These are phyloP conservation scores for Lactarius deliciosus DNA, from an alignment of 768 basidiomycete genomes.

Conservation along the genomic window DNA sequence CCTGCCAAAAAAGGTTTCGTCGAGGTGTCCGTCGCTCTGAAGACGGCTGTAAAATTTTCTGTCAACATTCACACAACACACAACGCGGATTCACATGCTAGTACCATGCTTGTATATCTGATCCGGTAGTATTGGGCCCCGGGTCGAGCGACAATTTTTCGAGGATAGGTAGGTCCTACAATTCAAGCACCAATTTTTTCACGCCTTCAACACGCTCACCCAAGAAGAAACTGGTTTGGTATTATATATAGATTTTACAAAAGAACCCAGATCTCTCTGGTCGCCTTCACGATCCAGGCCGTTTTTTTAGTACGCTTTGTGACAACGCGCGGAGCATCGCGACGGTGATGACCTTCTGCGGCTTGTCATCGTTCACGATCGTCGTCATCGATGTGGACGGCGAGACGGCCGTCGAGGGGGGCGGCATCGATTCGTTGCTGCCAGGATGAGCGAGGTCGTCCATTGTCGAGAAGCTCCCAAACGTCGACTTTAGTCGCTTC, in stretches of 20 bases:
- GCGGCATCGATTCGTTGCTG: slow-evolving; percentile 16
- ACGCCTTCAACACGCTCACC: background rate
- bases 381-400: slow-evolving; percentile 24
- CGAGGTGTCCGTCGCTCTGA: background rate
- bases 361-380: slow-evolving; percentile 21
- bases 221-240: background rate
- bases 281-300: slow-evolving; percentile 2
- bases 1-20: background rate
- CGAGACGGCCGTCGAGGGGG: slow-evolving; percentile 23
- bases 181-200: no score
- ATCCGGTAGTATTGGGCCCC: background rate
- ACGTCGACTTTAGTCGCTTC: slow-evolving; percentile 27
- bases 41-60: background rate
- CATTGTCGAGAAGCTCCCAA: slow-evolving; percentile 19
- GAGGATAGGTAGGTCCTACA: background rate
- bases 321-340: slow-evolving; percentile 30
- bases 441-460: slow-evolving; percentile 2
- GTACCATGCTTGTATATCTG: background rate
- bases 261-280: background rate
- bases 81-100: no score
- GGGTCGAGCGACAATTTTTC: background rate
- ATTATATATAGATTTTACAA: slow-evolving; percentile 1
- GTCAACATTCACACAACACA: background rate
- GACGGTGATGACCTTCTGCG: slow-evolving; percentile 20
- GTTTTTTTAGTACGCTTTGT: slow-evolving; percentile 21